Base-by-base conservation (phyloP, 2,329 filamentous ascomycete genomes). In the Nemania sp. region DNA sequence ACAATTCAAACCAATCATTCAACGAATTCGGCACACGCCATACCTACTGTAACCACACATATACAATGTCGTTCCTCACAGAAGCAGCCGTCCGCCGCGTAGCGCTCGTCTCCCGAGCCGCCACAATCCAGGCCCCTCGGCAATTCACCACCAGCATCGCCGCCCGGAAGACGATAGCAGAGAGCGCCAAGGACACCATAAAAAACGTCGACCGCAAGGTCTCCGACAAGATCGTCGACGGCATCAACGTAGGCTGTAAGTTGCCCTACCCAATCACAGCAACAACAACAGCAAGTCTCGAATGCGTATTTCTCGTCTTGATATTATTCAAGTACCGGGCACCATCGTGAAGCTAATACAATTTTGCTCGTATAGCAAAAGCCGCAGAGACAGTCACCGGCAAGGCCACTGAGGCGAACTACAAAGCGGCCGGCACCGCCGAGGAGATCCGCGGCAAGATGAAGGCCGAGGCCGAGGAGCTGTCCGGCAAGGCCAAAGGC, bases 141-240 rank as follows among this genome's bases (percentile, higher is more conserved):
- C 67, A 75, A 31, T 84, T 86, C 71, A 78, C 75, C 55, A 79
- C 78, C 11, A 75, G 73, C 45, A 58, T 75, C 8, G 67, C 69
- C 2, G 61, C 70, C 7, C 74, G 73, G 41, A 84, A 83, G 72
- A 73, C 75, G 8, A 72, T 77, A 2, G 72, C 78, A 46, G 80
- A 86, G 52, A 61, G 75, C 0, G 78, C 80, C 62, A 87, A 86
- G 70, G 82, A 86, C 57, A 77, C 77, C 3, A 69, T 82, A 52
- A 84, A 86, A 71, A 73, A 71, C 5, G 81, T 85, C 5, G 82
- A 87, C 72, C 76, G 81, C 24, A 76, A 73, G 44, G 81, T 87
- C 36, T 79, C 80, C 54, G 79, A 84, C 66, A 86, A 83, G 66
- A 66, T 87, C 15, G 80, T 86, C 23, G 80, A 82, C 33, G 82